Base-by-base conservation (phyloP, 805 yeast species). In the Kodamaea restingae region DNA sequence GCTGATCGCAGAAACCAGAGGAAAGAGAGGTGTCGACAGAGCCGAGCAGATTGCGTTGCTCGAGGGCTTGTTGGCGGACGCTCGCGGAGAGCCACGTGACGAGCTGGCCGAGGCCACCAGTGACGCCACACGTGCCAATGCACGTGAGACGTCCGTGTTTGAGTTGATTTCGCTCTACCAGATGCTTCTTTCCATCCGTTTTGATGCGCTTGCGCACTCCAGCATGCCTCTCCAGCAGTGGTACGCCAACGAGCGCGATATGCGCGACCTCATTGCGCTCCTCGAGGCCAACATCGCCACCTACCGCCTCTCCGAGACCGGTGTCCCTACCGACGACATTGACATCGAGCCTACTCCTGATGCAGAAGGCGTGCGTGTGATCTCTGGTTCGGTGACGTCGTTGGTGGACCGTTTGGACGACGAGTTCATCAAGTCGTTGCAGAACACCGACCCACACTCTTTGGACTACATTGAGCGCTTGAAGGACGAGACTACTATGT, bases 351-450 rank as follows among this genome's bases (percentile, higher is more conserved):
- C 67, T 38, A 71, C 83, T 33, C 75, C 79, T 41, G 71, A 75
- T 41, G 24, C 20, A 21, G 54, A 64, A 15, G 96, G 96, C 44
- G 70, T 84, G 44, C 76, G 77, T 58, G 80, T 76, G 50, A 75
- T 93, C 40, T 73, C 81, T 44, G 98, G 99, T 35, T 85, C 95
- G 18, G 70, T 93, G 35, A 78, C 84, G 35, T 81, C 96, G 7
- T 77, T 85, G 43, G 84, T 91, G 45, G 98, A 91, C 70, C 82
- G 97, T 63, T 75, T 93, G 46, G 96, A 88, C 58, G 98, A 91
- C 56, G 99, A 93, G 69, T 83, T 90, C 55, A 84, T 85, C 46
- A 80, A 83, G 51, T 87, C 95, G 34, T 75, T 93, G 54, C 88
- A 90, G 59, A 78, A 78, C 50, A 81, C 88, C 54, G 98, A 93